Evolutionary conservation across 2,329 filamentous ascomycete genomes (phyloP), one percentile per base, ranked within the genome.

Genomic region (Exophiala oligosperma): DNA sequence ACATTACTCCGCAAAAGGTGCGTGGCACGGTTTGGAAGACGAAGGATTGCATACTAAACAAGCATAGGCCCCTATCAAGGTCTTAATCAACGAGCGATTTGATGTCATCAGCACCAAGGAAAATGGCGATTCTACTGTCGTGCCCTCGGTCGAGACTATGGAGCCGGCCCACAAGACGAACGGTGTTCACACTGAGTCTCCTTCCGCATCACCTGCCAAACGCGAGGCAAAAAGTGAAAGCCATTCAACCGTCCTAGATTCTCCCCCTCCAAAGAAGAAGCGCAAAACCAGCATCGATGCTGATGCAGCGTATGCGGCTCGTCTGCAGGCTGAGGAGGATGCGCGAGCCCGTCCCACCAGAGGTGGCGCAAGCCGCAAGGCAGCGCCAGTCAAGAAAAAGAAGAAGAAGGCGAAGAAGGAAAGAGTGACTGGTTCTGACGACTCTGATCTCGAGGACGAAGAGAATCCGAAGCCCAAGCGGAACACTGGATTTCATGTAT

Each of bases 271-370:
- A 63, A 91, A 91, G 76, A 88, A 88, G 73, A 77, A 75, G 66
- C 82, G 81, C 67, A 74, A 79, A 57, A 86, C 86, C 70, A 81
- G 84, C 28, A 77, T 84, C 65, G 91, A 96, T 64, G 88, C 90
- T 32, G 94, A 99, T 74, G 94, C 93, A 35, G 86, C 89, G 46
- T 84, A 93, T 61, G 94, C 94, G 1, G 92, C 92, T 14, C 85
- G 89, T 72, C 80, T 99, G 37, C 94, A 99, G 74, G 93, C 92
- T 0, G 90, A 97, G 73, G 91, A 97, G 76, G 96, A 97, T 73
- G 81, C 85, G 65, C 80, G 85, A 44, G 86, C 85, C 49, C 82
- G 91, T 54, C 83, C 90, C 17, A 97, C 92, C 2, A 84, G 93
- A 46, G 90, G 91, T 5, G 90, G 87, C 9, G 84, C 76, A 35